These are phyloP conservation scores for Aspergillus ruber DNA, from an alignment of 2,329 filamentous ascomycete genomes.

Conservation along the genomic window DNA sequence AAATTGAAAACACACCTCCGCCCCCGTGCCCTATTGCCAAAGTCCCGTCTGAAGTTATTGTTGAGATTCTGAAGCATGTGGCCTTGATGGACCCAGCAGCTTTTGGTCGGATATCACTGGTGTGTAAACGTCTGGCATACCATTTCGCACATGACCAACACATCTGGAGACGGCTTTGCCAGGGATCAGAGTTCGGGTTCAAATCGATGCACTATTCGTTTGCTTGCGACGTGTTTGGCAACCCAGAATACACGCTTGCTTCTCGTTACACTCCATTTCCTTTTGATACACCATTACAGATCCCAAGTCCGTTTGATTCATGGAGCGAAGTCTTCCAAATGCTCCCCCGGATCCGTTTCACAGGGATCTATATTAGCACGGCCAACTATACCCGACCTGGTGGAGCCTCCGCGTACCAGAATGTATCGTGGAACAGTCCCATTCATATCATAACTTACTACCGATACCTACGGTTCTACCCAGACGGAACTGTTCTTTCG, in stretches of 20 bases:
- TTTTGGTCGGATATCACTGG: constrained; percentile 67
- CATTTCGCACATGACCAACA: constrained; percentile 75
- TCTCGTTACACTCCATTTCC: constrained; percentile 33
- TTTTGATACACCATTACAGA: constrained; percentile 17
- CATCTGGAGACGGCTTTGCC: constrained; percentile 74
- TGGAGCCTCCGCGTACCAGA: constrained; percentile 59
- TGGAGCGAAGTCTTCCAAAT: constrained; percentile 68
- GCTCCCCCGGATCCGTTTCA: constrained; percentile 84
- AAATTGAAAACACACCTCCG: constrained; percentile 64
- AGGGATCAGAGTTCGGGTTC: constrained; percentile 70
- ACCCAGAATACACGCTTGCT: constrained; percentile 25
- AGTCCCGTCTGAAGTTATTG: constrained; percentile 76
- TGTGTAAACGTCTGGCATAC: constrained; percentile 83
- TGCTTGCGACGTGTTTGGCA: constrained; percentile 54
- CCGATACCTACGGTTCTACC: constrained; percentile 90
- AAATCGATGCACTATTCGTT: constrained; percentile 76
- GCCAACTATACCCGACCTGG: constrained; percentile 90
- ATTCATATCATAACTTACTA: constrained; percentile 98
- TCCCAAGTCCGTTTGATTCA: constrained; percentile 40
- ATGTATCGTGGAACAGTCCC: constrained; percentile 69
- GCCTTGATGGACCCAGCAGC: constrained; percentile 69
- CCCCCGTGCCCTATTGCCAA: constrained; percentile 72
- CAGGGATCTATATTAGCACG: constrained; percentile 92
- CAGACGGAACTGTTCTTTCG: constrained; percentile 76
- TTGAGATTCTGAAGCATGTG: constrained; percentile 70